Conservation (phyloP, 257 asterid genomes). For the Ocimum tenuiflorum region DNA sequence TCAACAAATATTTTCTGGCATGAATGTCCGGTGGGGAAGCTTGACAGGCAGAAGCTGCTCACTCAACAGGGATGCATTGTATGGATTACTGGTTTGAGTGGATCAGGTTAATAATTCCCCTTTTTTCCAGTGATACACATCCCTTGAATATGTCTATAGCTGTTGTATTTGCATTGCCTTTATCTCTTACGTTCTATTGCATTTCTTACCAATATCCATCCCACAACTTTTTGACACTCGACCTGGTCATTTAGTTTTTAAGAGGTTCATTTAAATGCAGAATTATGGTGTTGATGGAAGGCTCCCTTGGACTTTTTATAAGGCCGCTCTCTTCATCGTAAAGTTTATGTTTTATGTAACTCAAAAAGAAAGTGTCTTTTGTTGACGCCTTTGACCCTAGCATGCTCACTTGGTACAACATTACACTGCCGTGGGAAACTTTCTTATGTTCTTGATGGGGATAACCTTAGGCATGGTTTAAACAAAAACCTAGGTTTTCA, state of each 20-base stretch:
- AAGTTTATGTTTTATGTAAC: no score
- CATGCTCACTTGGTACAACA: conserved; percentile 83
- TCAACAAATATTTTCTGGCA: conserved; percentile 93
- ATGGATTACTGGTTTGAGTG: conserved; percentile 98
- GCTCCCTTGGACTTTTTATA: neutral
- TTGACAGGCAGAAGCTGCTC: conserved; percentile 71
- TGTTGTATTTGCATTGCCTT: neutral
- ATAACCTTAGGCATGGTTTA: conserved; percentile 90
- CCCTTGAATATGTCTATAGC: neutral
- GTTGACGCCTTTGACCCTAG: conserved; percentile 34
- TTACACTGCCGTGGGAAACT: conserved; percentile 79
- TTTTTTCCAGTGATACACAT: neutral
- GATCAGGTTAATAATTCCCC: conserved; percentile 56
- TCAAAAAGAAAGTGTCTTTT: neutral
- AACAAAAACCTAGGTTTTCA: conserved; percentile 78
- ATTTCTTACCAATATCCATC: neutral
- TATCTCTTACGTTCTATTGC: neutral
- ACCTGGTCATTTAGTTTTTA: neutral
- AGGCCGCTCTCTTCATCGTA: neutral
- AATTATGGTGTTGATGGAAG: neutral
- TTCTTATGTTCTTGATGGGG: conserved; percentile 91
- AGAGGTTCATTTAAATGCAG: neutral
- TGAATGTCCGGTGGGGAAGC: conserved; percentile 67
- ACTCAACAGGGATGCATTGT: conserved; percentile 90
- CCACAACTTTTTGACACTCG: neutral